Percentiles rank a stretch among this genome's conserved stretches.
phyloP scores from a whole-genome alignment of 176 grass and related monocot species.

The Zea luxurians region DNA sequence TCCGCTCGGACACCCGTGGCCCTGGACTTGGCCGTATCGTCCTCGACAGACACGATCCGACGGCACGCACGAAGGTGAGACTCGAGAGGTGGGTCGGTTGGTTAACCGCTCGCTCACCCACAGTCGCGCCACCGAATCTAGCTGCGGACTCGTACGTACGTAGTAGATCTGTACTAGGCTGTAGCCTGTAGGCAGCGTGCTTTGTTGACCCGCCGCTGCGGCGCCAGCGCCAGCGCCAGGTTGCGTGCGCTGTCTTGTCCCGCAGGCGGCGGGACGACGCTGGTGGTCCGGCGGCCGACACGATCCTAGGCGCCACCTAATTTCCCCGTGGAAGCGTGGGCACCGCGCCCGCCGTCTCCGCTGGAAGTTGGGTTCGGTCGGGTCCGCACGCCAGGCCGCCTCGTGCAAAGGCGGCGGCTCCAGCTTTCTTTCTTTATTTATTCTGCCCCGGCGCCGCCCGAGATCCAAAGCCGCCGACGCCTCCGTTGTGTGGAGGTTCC shows the following conservation, averaged over 20 bases:
- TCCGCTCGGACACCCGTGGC: not conserved
- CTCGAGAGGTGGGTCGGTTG: not conserved
- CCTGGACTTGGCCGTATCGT: not conserved
- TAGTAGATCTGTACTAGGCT: not conserved
- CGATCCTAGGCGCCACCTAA: not conserved
- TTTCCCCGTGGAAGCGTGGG: not conserved
- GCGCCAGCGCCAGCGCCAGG: not conserved
- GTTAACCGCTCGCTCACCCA: not conserved
- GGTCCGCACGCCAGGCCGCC: not conserved
- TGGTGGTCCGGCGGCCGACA: not conserved
- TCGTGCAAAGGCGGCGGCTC: conserved; percentile 4
- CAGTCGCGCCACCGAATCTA: too few relatives aligned
- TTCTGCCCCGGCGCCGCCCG: conserved; percentile 1
- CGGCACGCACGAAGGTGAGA: not conserved
- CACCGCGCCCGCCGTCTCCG: not conserved
- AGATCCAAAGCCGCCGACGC: conserved; percentile 41
- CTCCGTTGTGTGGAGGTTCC: not conserved
- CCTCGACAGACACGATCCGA: not conserved
- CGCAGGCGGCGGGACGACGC: not conserved
- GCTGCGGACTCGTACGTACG: not conserved
- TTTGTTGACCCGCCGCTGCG: not conserved
- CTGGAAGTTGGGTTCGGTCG: too few relatives aligned
- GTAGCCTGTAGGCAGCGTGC: not conserved
- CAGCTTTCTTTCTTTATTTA: not conserved
- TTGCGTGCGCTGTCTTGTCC: not conserved